Conservation (phyloP, 2,329 filamentous ascomycete genomes). For the Hysterium pulicare region DNA sequence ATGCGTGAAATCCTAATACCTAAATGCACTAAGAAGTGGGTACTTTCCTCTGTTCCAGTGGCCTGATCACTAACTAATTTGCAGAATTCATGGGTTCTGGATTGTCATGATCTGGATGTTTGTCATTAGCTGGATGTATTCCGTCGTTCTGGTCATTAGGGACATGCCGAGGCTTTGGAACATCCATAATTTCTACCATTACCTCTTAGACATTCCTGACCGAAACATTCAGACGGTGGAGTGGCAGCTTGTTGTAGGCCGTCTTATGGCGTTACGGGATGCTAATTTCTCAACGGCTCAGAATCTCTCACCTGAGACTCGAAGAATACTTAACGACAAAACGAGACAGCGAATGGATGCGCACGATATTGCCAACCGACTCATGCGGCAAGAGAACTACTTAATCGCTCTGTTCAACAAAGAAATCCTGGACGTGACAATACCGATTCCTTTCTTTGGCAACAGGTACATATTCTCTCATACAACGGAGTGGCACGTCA, state of each 20-base stretch:
- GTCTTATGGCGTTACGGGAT: conserved; percentile 79
- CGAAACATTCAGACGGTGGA: conserved; percentile 91
- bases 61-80: background rate
- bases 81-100: conserved; percentile 69
- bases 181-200: conserved; percentile 80
- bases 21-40: conserved; percentile 62
- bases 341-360: conserved; percentile 94
- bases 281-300: conserved; percentile 80
- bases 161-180: conserved; percentile 70
- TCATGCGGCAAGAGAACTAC: conserved; percentile 97
- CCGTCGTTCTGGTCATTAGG: conserved; percentile 68
- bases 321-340: conserved; percentile 69
- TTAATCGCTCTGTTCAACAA: conserved; percentile 97
- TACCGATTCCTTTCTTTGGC: conserved; percentile 79
- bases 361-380: conserved; percentile 91
- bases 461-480: conserved; percentile 81
- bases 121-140: conserved; percentile 80
- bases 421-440: conserved; percentile 81
- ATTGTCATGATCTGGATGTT: conserved; percentile 81
- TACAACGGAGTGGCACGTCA: conserved; percentile 87
- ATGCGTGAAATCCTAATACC: conserved; percentile 62
- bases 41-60: background rate
- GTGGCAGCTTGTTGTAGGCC: conserved; percentile 86
- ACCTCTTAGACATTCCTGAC: conserved; percentile 78
- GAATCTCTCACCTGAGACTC: conserved; percentile 56